Base-by-base conservation (phyloP, 352 stramenopile species). In the Sclerospora graminicola region DNA sequence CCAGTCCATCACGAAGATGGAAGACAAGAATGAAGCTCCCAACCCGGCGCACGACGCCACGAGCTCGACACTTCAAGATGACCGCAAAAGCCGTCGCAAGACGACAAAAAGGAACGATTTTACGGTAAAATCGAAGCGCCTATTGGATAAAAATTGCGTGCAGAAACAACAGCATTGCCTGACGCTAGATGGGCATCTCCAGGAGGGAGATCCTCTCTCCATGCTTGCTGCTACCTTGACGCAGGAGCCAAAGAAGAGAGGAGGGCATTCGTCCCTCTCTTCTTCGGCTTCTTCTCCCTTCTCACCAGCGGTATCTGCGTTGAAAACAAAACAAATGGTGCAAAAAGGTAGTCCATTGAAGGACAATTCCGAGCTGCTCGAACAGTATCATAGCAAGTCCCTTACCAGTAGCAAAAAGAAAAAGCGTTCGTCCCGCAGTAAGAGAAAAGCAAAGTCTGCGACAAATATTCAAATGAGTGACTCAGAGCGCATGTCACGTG, bases 401-500 rank as follows among this genome's bases (percentile, higher is more conserved):
- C 41, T 37, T 38, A 49, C 8, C 7, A 41, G 24, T 9, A 63
- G 16, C 31, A 63, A 57, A 18, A 37, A 43, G 21, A 62, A 57
- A 19, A 63, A 51, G 29, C 27, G 35, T 19, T 27, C 18, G 2
- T 56, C 47, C 2, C 57, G 66, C 10, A 58, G 18, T 18, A 74
- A 74, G 35, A 31, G 46, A 41, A 61, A 59, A 35, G 56, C 63
- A 2, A 48, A 51, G 30, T 70, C 72, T 9, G 63, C 66, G 1
- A 70, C 66, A 15, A 69, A 61, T 11, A 24, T 62, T 13, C 49
- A 79, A 8, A 44, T 66, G 39, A 73, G 51, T 31, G 62, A 66
- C 11, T 71, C 65, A 5, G 65, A 80, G 41, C 65, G 67, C 1
- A 66, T 82, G 40, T 83, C 70, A 3, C 70, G 66, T 11, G 48